Evolutionary conservation across 306 rosid genomes (phyloP).

Genomic region (Biancaea sappan): DNA sequence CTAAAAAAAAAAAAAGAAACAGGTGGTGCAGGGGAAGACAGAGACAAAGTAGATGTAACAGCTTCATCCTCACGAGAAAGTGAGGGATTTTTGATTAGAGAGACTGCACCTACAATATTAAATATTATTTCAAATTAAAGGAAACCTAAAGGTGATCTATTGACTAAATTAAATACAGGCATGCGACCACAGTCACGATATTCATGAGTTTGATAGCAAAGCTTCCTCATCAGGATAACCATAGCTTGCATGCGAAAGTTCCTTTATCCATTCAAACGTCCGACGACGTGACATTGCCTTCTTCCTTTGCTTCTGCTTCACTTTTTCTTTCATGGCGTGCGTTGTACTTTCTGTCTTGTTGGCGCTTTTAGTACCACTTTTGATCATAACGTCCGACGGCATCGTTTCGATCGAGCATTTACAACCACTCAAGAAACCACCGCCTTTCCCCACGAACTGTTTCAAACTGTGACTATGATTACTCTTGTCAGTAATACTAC

Average conservation of each 20-base stretch:
- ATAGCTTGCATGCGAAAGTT: conserved; percentile 62
- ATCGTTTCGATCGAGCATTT: conserved; percentile 63
- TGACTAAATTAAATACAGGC: conserved; percentile 21
- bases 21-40: background rate
- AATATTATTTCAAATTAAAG: conserved; percentile 54
- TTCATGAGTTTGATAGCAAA: conserved; percentile 37
- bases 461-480: conserved; percentile 27
- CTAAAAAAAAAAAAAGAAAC: too few relatives aligned
- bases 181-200: background rate
- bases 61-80: conserved; percentile 39
- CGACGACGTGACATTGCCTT: conserved; percentile 72
- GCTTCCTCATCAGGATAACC: conserved; percentile 35
- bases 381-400: conserved; percentile 38
- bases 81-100: conserved; percentile 39
- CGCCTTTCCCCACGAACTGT: conserved; percentile 42
- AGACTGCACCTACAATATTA: conserved; percentile 39
- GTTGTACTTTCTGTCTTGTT: conserved; percentile 40
- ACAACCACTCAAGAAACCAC: conserved; percentile 62
- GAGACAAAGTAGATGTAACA: background rate
- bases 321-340: conserved; percentile 59
- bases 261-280: conserved; percentile 77
- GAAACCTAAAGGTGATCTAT: conserved; percentile 1
- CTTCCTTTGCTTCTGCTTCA: conserved; percentile 54
- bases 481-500: conserved; percentile 14
- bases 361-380: conserved; percentile 34